These are phyloP conservation scores for Xylariaceae sp. DNA, from an alignment of 2,329 filamentous ascomycete genomes.

Conservation along the genomic window DNA sequence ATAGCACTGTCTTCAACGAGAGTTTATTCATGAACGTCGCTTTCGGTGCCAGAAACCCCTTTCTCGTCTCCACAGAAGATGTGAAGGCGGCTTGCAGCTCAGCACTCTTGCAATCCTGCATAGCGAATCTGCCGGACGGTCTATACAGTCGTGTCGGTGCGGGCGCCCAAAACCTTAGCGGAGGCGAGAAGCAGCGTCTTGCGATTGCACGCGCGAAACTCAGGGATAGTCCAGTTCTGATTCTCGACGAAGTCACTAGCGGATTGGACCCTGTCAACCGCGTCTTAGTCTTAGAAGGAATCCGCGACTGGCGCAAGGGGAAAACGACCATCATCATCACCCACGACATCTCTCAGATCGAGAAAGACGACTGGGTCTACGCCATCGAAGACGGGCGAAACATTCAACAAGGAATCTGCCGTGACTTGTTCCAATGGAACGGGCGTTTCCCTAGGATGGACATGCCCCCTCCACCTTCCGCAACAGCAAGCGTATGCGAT, in stretches of 20 bases:
- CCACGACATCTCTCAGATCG: constrained; percentile 78
- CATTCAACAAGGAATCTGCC: constrained; percentile 64
- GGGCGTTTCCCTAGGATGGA: constrained; percentile 47
- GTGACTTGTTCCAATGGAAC: constrained; percentile 44
- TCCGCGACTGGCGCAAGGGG: constrained; percentile 70
- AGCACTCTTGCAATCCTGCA: constrained; percentile 64
- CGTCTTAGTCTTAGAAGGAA: constrained; percentile 65
- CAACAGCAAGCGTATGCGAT: constrained; percentile 32
- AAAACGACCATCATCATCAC: constrained; percentile 94
- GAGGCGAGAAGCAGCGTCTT: constrained; percentile 79
- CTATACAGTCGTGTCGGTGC: constrained; percentile 68
- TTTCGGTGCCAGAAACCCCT: constrained; percentile 56
- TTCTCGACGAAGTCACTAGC: constrained; percentile 86
- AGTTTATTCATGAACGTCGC: constrained; percentile 74
- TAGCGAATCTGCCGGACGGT: constrained; percentile 64
- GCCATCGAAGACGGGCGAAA: constrained; percentile 68
- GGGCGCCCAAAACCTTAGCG: constrained; percentile 70
- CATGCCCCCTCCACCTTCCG: too few species aligned
- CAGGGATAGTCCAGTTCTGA: constrained; percentile 72
- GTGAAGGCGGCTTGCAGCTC: constrained; percentile 61
- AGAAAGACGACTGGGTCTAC: constrained; percentile 70
- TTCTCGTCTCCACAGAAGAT: constrained; percentile 47
- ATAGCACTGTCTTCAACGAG: constrained; percentile 76
- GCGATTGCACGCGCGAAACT: constrained; percentile 75
- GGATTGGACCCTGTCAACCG: constrained; percentile 74